Percentiles rank a stretch among this genome's conserved stretches.
phyloP scores from a whole-genome alignment of 2,329 filamentous ascomycete genomes.

The Xylogone sp. region DNA sequence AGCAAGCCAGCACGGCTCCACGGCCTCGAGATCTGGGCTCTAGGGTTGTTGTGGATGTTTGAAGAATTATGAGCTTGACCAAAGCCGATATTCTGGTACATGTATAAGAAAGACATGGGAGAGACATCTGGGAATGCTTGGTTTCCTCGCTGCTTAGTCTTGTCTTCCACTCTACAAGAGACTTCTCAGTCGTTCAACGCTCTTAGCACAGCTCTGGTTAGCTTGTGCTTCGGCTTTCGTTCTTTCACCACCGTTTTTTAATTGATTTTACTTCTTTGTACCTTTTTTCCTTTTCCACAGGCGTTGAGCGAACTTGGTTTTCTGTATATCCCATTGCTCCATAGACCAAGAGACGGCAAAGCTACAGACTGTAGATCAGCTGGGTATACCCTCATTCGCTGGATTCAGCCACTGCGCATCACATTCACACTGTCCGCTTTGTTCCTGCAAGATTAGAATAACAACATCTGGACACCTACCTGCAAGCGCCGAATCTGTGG shows the following conservation, averaged over 20 bases:
- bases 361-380: conserved; percentile 18
- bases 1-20: neutral
- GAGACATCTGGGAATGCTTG: conserved; percentile 15
- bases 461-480: neutral
- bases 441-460: neutral
- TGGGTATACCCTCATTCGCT: conserved; percentile 18
- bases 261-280: conserved; percentile 8
- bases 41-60: conserved; percentile 20
- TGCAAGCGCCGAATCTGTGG: neutral
- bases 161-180: neutral
- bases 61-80: conserved; percentile 17
- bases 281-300: conserved; percentile 12
- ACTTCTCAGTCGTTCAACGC: conserved; percentile 17
- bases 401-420: neutral
- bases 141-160: neutral
- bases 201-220: conserved; percentile 45
- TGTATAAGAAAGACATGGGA: conserved; percentile 11
- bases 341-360: neutral
- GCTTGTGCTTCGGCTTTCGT: conserved; percentile 25
- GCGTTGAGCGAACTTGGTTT: conserved; percentile 10
- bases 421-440: neutral
- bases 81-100: conserved; percentile 18
- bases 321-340: too few species aligned
- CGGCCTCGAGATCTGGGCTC: neutral
- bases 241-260: conserved; percentile 13